A percentile compares a stretch with the other conserved stretches of the same genome.
Conservation (phyloP, 352 stramenopile species). For the Phytophthora tubulina region DNA sequence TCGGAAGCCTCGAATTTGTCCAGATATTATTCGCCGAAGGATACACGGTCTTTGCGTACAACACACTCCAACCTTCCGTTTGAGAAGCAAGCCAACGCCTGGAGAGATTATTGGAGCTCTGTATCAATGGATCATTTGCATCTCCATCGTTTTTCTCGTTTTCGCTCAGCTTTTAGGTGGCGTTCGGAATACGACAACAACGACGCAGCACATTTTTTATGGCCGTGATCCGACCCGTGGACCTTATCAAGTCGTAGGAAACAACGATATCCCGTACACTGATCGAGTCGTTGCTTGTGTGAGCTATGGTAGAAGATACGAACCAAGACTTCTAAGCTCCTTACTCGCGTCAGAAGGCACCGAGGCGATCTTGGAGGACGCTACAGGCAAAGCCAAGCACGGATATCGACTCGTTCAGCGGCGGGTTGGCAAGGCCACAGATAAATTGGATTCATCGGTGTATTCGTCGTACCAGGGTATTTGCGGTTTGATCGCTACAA, state of each 20-base stretch:
- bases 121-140: constrained; percentile 49
- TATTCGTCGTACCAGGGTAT: constrained; percentile 3
- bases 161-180: constrained; percentile 45
- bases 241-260: constrained; percentile 32
- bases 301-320: constrained; percentile 31
- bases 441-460: constrained; percentile 11
- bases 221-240: constrained; percentile 19
- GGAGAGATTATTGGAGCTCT: constrained; percentile 8
- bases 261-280: constrained; percentile 58
- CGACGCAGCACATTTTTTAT: constrained; percentile 2
- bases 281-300: constrained; percentile 56
- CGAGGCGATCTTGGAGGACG: constrained; percentile 27
- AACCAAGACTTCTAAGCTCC: constrained; percentile 34
- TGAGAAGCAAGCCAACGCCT: not conserved
- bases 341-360: constrained; percentile 39
- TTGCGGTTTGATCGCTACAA: constrained; percentile 28
- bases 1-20: constrained; percentile 2
- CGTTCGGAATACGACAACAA: constrained; percentile 28
- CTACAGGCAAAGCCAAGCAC: constrained; percentile 22
- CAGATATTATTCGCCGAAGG: not conserved
- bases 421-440: not conserved
- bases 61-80: not conserved
- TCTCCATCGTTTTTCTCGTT: constrained; percentile 38
- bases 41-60: not conserved
- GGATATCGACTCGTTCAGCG: constrained; percentile 23